These are phyloP conservation scores for Mucuna pruriens DNA, from an alignment of 306 rosid species.

Conservation along the genomic window DNA sequence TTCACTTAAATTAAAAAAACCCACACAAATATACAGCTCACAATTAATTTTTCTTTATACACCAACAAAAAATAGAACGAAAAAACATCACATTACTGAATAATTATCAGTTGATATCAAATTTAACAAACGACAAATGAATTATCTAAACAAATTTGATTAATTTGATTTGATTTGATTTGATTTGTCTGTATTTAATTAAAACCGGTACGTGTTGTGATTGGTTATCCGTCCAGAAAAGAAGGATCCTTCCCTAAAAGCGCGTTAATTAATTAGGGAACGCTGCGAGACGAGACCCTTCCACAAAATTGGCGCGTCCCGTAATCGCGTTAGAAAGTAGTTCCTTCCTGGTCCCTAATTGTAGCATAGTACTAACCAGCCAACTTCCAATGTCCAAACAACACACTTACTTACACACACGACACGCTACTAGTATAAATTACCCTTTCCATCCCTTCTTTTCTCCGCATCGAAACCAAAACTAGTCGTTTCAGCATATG, in stretches of 20 bases:
- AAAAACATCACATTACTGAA: background rate
- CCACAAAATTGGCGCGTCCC: background rate
- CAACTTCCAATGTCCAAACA: background rate
- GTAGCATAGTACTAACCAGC: background rate
- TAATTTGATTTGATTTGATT: background rate
- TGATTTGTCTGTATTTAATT: background rate
- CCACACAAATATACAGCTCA: background rate
- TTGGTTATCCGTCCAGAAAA: background rate
- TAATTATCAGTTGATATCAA: fast-evolving
- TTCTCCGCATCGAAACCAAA: slow-evolving; percentile 9
- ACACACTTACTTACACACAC: background rate
- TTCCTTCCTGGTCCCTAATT: too few relatives aligned
- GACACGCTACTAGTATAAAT: slow-evolving; percentile 36
- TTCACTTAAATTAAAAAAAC: too few relatives aligned
- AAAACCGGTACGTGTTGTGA: background rate
- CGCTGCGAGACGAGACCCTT: background rate
- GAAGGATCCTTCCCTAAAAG: background rate
- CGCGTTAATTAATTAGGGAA: slow-evolving; percentile 23
- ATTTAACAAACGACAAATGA: background rate
- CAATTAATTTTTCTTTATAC: background rate
- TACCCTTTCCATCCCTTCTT: background rate
- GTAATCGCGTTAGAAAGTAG: slow-evolving; percentile 36
- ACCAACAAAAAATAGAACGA: background rate
- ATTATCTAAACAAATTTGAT: background rate
- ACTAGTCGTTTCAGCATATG: slow-evolving; percentile 51